Base-by-base conservation (phyloP, 371 early-diverging fungal genomes). In the Lichtheimia hyalospora region DNA sequence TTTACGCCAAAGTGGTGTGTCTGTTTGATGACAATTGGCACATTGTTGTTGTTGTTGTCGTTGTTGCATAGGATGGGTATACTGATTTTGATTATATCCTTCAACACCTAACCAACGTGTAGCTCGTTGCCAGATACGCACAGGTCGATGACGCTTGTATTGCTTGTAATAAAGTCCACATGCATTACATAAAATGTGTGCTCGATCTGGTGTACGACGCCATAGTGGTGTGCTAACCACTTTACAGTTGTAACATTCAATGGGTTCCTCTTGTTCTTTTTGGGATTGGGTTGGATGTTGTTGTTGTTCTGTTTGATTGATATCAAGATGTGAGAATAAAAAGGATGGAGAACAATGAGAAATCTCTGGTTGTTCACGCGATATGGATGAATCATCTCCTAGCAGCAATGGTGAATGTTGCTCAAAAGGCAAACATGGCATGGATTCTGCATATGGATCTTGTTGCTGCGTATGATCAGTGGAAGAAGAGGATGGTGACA, bases 1-100 rank as follows among this genome's bases (percentile, higher is more conserved):
- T 49, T 96, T 84, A 24, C 99, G 87, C 99, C 99, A 99, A 15
- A 96, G 86, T 0, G 98, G 96, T 2, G 99, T 98, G 16, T 79
- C 87, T 0, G 86, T 88, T 8, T 94, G 92, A 16, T 76, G 62
- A 81, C 97, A 97, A 82, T 98, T 96, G 54, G 84, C 82, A 71
- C 98, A 97, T 25, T 66, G 50, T 3, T 20, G n/a, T 27, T 16
- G 43, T 8, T 21, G 24, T 6, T 20, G 27, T 50, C 28, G 41
- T 41, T 44, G 21, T 16, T 39, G 24, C 34, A 8, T 25, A 5
- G 54, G 16, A 58, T 15, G 10, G 62, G 58, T 5, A 62, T 57
- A 8, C 8, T 54, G 18, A 54, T 51, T 34, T 34, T 34, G 34
- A 34, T 34, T 8, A 41, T 58, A 62, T 2, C 58, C 51, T 40